These are phyloP conservation scores for Paecilomyces formosus DNA, from an alignment of 2,329 filamentous ascomycete genomes.

Conservation along the genomic window DNA sequence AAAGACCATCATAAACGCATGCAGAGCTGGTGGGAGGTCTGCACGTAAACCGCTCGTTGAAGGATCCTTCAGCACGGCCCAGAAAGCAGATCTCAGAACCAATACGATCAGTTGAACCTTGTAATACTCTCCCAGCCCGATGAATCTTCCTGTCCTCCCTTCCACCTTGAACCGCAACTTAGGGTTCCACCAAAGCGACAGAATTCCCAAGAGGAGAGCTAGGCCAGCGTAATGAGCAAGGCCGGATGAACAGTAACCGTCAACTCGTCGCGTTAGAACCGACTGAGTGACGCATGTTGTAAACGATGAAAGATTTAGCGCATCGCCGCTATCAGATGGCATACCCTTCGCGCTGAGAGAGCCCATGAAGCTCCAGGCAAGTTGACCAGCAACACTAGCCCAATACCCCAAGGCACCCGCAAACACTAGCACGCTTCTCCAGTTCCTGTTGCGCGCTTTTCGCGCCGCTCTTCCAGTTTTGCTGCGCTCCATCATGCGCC, in stretches of 20 bases:
- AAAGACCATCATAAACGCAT: constrained; percentile 33
- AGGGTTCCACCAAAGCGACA: constrained; percentile 45
- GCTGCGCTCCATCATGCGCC: constrained; percentile 64
- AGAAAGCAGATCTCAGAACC: constrained; percentile 35
- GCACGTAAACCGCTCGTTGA: constrained; percentile 23
- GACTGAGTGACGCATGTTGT: constrained; percentile 14
- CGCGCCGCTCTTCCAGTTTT: constrained; percentile 26
- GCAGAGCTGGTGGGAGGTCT: constrained; percentile 24
- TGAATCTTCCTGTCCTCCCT: constrained; percentile 32
- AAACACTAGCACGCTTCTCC: constrained; percentile 37
- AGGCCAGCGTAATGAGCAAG: constrained; percentile 27
- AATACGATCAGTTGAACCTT: constrained; percentile 39
- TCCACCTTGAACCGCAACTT: constrained; percentile 37
- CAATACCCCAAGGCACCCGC: constrained; percentile 37
- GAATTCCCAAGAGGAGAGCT: constrained; percentile 33
- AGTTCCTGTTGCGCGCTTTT: constrained; percentile 29
- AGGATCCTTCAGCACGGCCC: constrained; percentile 36
- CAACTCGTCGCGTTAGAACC: constrained; percentile 12
- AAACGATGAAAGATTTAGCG: constrained; percentile 11
- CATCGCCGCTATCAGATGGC: constrained; percentile 6
- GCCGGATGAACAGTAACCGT: constrained; percentile 20
- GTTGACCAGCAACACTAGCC: constrained; percentile 35
- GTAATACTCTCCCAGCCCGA: constrained; percentile 40
- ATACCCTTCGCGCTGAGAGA: constrained; percentile 16
- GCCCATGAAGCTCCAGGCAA: constrained; percentile 34